phyloP scores from a whole-genome alignment of 768 basidiomycete genomes.

The Xerocomellus intermedius region DNA sequence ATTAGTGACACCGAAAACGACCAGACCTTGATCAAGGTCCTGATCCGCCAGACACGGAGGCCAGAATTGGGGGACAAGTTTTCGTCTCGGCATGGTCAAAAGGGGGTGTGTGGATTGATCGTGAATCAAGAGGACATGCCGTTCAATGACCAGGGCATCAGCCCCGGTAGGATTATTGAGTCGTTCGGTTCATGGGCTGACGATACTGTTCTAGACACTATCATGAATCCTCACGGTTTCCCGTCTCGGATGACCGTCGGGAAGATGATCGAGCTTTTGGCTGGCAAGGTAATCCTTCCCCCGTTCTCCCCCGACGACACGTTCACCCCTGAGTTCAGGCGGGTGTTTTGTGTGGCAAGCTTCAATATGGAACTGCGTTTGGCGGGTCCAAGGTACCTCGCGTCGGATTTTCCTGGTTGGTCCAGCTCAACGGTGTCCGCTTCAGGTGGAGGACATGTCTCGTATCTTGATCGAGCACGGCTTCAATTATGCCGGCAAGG shows the following conservation, averaged over 20 bases:
- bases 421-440: conserved; percentile 7
- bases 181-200: conserved; percentile 11
- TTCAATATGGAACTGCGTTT: conserved; percentile 95
- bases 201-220: conserved; percentile 65
- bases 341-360: conserved; percentile 83
- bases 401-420: background rate
- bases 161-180: conserved; percentile 61
- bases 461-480: conserved; percentile 92
- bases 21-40: conserved; percentile 93
- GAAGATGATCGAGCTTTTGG: conserved; percentile 98
- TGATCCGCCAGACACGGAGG: conserved; percentile 93
- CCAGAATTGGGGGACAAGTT: conserved; percentile 99
- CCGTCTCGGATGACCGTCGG: conserved; percentile 99
- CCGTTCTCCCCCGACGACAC: background rate
- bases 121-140: conserved; percentile 99
- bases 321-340: conserved; percentile 49
- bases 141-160: conserved; percentile 97
- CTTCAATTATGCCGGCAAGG: conserved; percentile 98
- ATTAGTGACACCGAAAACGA: conserved; percentile 96
- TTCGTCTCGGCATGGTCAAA: conserved; percentile 96
- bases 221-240: conserved; percentile 99
- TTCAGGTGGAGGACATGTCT: conserved; percentile 95
- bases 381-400: conserved; percentile 86
- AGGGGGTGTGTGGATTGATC: conserved; percentile 97
- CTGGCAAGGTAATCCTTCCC: conserved; percentile 70